A percentile compares a stretch with the other conserved stretches of the same genome.
These are phyloP conservation scores for Albatrellus sp. DNA, from an alignment of 1,284 basidiomycete genomes.

Conservation along the genomic window DNA sequence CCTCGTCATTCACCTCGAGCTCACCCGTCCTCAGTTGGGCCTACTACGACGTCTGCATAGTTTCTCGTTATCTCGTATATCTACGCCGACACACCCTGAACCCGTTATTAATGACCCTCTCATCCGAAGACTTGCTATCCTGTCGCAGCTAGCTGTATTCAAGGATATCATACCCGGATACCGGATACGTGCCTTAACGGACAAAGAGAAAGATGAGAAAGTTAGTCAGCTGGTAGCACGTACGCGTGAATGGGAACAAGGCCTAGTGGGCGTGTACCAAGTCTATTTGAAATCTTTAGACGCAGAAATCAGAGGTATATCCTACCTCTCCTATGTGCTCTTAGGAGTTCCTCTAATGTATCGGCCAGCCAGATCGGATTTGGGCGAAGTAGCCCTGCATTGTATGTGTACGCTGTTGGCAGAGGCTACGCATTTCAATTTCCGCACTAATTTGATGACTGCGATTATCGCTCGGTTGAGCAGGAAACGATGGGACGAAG, in stretches of 20 bases:
- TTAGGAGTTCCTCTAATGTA: slow-evolving; percentile 5
- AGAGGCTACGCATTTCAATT: slow-evolving; percentile 94
- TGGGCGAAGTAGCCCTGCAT: slow-evolving; percentile 64
- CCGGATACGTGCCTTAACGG: slow-evolving; percentile 80
- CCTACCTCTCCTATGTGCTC: slow-evolving; percentile 10
- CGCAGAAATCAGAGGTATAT: slow-evolving; percentile 73
- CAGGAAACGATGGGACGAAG: slow-evolving; percentile 79
- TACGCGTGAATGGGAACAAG: slow-evolving; percentile 93
- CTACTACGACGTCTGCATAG: slow-evolving; percentile 78
- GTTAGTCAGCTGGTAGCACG: slow-evolving; percentile 88
- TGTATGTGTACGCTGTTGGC: slow-evolving; percentile 81
- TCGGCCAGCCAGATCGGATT: slow-evolving; percentile 51
- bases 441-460: slow-evolving; percentile 85
- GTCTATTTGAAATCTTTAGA: slow-evolving; percentile 80
- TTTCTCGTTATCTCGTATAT: slow-evolving; percentile 66
- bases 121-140: slow-evolving; percentile 79
- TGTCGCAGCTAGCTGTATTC: slow-evolving; percentile 91
- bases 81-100: slow-evolving; percentile 51
- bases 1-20: slow-evolving; percentile 10
- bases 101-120: slow-evolving; percentile 68
- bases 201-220: slow-evolving; percentile 85
- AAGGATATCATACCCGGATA: slow-evolving; percentile 92
- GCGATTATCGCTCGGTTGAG: slow-evolving; percentile 79
- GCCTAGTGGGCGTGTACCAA: slow-evolving; percentile 86
- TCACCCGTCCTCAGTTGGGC: slow-evolving; percentile 46